Evolutionary conservation across 2,329 filamentous ascomycete genomes (phyloP).

Genomic region (Cladophialophora immunda): DNA sequence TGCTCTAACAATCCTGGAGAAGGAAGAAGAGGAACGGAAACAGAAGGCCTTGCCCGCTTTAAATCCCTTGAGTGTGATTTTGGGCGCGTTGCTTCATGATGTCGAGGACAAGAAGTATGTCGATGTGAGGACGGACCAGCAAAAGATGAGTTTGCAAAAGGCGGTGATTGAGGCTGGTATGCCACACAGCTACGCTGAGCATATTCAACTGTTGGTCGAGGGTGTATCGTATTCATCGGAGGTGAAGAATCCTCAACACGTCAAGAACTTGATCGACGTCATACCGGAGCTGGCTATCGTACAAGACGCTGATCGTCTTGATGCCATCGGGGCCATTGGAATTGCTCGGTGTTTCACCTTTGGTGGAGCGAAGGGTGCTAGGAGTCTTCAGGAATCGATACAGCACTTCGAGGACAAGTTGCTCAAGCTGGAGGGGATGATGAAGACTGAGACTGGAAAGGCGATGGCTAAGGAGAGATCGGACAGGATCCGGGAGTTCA

Average conservation of each 20-base stretch:
- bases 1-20: constrained; percentile 69
- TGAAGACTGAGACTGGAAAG: constrained; percentile 66
- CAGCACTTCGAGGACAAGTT: constrained; percentile 82
- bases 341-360: constrained; percentile 81
- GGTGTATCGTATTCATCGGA: constrained; percentile 83
- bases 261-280: constrained; percentile 67
- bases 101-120: constrained; percentile 44
- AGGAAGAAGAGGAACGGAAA: constrained; percentile 49
- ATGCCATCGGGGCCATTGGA: constrained; percentile 87
- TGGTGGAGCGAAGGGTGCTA: constrained; percentile 67
- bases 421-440: constrained; percentile 67
- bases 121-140: constrained; percentile 16
- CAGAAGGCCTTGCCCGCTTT: constrained; percentile 25
- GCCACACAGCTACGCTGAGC: constrained; percentile 55
- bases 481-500: constrained; percentile 58
- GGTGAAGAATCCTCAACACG: constrained; percentile 67
- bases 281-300: constrained; percentile 83
- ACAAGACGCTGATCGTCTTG: constrained; percentile 92
- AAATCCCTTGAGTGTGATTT: constrained; percentile 38
- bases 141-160: constrained; percentile 26
- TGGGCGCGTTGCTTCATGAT: constrained; percentile 44
- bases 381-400: constrained; percentile 69
- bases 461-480: constrained; percentile 60
- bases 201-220: constrained; percentile 75
- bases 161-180: constrained; percentile 36